A percentile compares a stretch with the other conserved stretches of the same genome.
These are phyloP conservation scores for Globisporangium uncinulatum DNA, from an alignment of 352 stramenopile species.

Conservation along the genomic window DNA sequence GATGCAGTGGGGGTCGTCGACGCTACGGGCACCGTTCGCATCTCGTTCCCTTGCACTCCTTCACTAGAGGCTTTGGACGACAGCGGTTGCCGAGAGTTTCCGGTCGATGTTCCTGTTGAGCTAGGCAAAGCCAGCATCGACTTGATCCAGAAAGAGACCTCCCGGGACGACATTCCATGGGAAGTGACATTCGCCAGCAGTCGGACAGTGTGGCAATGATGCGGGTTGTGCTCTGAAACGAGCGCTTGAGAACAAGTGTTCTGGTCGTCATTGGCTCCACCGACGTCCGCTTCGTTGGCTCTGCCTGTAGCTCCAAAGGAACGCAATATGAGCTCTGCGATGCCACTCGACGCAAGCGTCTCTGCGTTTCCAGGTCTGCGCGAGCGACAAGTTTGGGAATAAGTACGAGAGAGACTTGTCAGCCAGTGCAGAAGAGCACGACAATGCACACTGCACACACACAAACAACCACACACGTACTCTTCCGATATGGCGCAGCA, in stretches of 20 bases:
- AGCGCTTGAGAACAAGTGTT: constrained; percentile 17
- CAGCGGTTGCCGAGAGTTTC: no score
- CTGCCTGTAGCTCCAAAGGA: constrained; percentile 13
- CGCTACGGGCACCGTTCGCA: no score
- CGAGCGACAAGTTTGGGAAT: no score
- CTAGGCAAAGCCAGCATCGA: constrained; percentile 3
- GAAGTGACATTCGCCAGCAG: constrained; percentile 4
- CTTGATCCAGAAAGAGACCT: constrained; percentile 13
- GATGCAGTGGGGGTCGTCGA: neutral
- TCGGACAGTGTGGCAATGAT: constrained; percentile 1
- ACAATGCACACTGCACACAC: neutral
- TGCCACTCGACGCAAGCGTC: constrained; percentile 14
- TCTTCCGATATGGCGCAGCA: constrained; percentile 2
- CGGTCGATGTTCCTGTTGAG: neutral
- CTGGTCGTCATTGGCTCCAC: no score
- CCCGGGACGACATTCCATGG: constrained; percentile 7
- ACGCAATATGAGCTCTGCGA: constrained; percentile 24
- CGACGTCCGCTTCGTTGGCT: neutral
- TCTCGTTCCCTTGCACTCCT: neutral
- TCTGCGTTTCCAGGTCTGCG: constrained; percentile 20
- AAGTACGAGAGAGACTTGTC: no score
- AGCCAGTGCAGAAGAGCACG: no score
- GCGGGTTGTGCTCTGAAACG: constrained; percentile 20
- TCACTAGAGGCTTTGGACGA: no score
- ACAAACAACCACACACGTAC: constrained; percentile 2